A percentile compares a stretch with the other conserved stretches of the same genome.
Conservation (phyloP, 208 protist species). For the Trypanosoma melophagium region DNA sequence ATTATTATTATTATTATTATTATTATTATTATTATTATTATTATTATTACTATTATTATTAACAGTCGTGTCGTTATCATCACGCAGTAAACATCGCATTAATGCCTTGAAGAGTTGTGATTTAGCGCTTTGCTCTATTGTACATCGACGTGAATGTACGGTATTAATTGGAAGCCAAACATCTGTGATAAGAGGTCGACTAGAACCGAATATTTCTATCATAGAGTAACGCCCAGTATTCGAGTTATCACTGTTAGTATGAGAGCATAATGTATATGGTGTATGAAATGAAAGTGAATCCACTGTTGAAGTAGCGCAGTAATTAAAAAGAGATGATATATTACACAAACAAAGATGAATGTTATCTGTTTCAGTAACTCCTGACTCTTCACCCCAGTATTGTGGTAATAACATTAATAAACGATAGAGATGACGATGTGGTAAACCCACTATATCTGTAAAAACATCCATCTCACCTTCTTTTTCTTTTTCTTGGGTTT, state of each 20-base stretch:
- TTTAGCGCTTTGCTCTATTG: conserved; percentile 5
- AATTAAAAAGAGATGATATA: conserved; percentile 31
- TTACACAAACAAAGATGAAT: conserved; percentile 12
- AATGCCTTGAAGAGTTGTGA: conserved; percentile 16
- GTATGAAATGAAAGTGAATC: neutral
- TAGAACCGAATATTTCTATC: conserved; percentile 18
- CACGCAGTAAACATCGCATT: conserved; percentile 22
- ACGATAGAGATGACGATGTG: conserved; percentile 18
- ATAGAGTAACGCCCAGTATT: neutral
- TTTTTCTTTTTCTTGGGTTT: neutral
- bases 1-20: too few species aligned
- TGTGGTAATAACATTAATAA: conserved; percentile 22
- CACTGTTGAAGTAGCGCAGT: conserved; percentile 6
- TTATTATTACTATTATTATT: too few species aligned
- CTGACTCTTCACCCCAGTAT: conserved; percentile 8
- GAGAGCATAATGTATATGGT: too few species aligned
- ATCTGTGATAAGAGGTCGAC: conserved; percentile 11
- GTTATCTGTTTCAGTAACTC: neutral
- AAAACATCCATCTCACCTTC: conserved; percentile 10
- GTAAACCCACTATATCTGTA: conserved; percentile 1
- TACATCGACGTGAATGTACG: neutral
- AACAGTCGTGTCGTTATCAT: neutral
- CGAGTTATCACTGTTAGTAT: neutral
- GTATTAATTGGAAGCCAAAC: conserved; percentile 19
- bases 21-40: too few species aligned